Percentiles rank a stretch among this genome's conserved stretches.
These are phyloP conservation scores for Rhodamnia rubescens DNA, from an alignment of 345 rosid species.

Conservation along the genomic window DNA sequence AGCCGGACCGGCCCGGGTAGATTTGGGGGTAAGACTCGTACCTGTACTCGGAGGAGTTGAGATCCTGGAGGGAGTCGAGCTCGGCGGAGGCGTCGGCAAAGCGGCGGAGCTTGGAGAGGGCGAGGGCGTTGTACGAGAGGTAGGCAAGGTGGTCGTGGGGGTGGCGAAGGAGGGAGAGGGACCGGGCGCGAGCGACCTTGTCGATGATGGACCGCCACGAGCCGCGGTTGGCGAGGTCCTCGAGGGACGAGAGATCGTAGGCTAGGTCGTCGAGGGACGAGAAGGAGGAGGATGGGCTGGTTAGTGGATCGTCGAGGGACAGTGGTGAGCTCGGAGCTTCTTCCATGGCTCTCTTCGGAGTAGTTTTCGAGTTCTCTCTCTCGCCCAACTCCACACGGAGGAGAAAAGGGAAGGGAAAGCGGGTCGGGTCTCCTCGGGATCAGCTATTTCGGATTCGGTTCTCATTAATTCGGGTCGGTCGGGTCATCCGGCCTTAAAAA, in stretches of 20 bases:
- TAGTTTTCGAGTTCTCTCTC: neutral
- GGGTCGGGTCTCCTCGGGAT: neutral
- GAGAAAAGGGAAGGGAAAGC: neutral
- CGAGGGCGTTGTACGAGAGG: constrained; percentile 67
- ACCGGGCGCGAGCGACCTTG: constrained; percentile 50
- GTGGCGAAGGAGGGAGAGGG: constrained; percentile 42
- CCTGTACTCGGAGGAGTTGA: constrained; percentile 50
- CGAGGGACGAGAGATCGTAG: constrained; percentile 67
- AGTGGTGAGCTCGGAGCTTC: neutral
- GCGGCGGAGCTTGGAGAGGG: constrained; percentile 76
- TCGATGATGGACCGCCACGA: constrained; percentile 84
- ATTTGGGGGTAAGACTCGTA: constrained; percentile 69
- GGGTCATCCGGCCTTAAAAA: neutral
- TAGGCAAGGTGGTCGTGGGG: constrained; percentile 89
- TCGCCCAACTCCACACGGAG: accelerated
- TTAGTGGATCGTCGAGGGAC: constrained; percentile 28
- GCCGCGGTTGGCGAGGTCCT: constrained; percentile 79
- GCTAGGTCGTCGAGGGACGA: constrained; percentile 61
- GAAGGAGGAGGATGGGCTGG: constrained; percentile 36
- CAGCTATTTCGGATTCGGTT: neutral
- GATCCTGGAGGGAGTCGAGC: constrained; percentile 76
- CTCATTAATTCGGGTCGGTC: neutral
- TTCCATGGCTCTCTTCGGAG: neutral
- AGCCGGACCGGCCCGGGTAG: constrained; percentile 61
- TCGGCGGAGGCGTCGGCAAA: constrained; percentile 65